Evolutionary conservation across 164 flowering plant genomes (phyloP).

Genomic region (Echeveria elegans): DNA sequence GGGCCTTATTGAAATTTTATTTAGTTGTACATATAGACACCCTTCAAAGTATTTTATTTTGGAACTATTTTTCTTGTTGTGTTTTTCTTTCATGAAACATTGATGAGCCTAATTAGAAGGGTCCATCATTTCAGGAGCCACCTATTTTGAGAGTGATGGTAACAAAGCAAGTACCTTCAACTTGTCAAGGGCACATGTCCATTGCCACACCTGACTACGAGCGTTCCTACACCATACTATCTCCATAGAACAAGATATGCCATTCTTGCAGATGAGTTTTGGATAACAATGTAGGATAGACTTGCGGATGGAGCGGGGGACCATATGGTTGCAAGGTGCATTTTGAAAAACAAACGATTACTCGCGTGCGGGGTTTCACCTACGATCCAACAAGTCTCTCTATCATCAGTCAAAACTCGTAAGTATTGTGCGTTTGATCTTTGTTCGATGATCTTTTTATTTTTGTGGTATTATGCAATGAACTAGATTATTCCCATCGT

Average conservation of each 20-base stretch:
- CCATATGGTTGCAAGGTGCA: background rate
- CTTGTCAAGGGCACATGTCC: constrained; percentile 1
- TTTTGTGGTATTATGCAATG: background rate
- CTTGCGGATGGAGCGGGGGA: background rate
- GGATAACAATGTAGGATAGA: background rate
- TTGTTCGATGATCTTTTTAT: background rate
- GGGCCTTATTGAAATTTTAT: no score
- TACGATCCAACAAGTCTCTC: no score
- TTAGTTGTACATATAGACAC: no score
- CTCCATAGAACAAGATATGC: background rate
- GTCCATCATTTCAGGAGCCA: background rate
- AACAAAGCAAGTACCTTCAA: background rate
- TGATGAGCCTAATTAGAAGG: background rate
- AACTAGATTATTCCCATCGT: background rate
- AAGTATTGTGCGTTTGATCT: no score
- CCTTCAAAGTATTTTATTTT: no score
- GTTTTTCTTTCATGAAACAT: background rate
- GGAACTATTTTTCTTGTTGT: background rate
- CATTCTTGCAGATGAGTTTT: background rate
- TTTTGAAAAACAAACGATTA: no score
- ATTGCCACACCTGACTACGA: background rate
- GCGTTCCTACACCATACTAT: background rate
- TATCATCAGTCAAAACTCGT: no score
- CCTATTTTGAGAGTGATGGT: constrained; percentile 1
- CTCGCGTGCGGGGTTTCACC: no score